Evolutionary conservation across 2,329 filamentous ascomycete genomes (phyloP), one percentile per base, ranked within the genome.

Genomic region (Colletotrichum lupini): DNA sequence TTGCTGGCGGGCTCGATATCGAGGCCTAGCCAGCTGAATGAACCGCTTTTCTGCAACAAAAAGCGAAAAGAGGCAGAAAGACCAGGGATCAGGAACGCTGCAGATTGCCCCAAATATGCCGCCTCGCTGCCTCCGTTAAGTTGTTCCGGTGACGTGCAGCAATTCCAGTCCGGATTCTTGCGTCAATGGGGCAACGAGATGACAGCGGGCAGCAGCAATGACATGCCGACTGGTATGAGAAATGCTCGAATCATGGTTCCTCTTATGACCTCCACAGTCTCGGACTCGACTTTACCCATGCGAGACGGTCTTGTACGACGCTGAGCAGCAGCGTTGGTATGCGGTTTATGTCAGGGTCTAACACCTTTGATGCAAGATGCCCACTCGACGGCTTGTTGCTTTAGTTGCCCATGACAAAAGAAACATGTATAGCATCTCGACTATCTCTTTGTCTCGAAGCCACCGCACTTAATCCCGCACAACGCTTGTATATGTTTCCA

Each of bases 171-270:
- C 35, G 22, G n/a, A 37, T 56, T 60, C 61, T 49, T 42, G 56
- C 28, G 71, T 73, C 61, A 65, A 71, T 71, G 49, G 71, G 67
- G 67, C 71, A 73, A 73, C 67, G 58, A 73, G 42, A 73, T 73
- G 71, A 71, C 49, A 8, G 32, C 35, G 60, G 35, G 56, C 49
- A 56, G 60, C 42, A 60, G 37, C 37, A 56, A 24, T 42, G 57
- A 57, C 56, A 24, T 52, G 28, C 37, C 28, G 16, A 4, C 35
- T 14, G 57, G n/a, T 37, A 9, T 30, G 55, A 66, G 67, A 52
- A 61, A 73, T 73, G 71, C 49, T 66, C 67, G 71, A 71, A 73
- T 61, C 60, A 66, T 66, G 46, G 35, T 52, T 28, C 56, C 55
- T 28, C 30, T 66, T 61, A 73, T 22, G 60, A 28, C 19, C 49